Evolutionary conservation across 768 basidiomycete genomes (phyloP).

Genomic region (Russula vinacea): DNA sequence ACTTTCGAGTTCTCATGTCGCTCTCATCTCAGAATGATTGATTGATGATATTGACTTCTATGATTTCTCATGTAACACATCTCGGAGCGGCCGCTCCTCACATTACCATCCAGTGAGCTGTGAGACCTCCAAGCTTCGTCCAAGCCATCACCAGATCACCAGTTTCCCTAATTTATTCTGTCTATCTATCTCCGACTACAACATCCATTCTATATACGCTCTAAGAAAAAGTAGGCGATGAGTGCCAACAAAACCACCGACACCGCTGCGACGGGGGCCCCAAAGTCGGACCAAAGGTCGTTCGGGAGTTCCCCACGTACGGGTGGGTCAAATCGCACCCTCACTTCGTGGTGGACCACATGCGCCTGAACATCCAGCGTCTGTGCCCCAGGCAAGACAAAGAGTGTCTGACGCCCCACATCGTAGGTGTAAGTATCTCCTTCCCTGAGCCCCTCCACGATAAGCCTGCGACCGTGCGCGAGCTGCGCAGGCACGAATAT

Average conservation of each 20-base stretch:
- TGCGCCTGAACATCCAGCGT: conserved; percentile 34
- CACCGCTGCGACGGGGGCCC: conserved; percentile 36
- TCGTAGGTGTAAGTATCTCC: conserved; percentile 60
- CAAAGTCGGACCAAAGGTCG: conserved; percentile 62
- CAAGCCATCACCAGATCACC: no score
- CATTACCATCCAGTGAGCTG: no score
- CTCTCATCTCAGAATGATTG: neutral
- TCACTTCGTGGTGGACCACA: conserved; percentile 50
- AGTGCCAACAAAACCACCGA: conserved; percentile 37
- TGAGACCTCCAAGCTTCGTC: no score
- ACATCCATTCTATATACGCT: neutral
- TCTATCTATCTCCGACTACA: neutral
- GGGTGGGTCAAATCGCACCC: conserved; percentile 56
- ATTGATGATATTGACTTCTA: neutral
- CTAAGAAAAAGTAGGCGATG: conserved; percentile 29
- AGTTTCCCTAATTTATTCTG: neutral
- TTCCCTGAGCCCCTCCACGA: conserved; percentile 53
- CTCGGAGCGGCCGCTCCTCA: neutral
- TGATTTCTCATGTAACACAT: neutral
- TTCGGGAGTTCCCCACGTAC: conserved; percentile 56
- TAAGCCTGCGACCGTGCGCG: conserved; percentile 52
- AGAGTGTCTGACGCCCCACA: conserved; percentile 68
- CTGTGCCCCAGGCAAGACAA: conserved; percentile 46
- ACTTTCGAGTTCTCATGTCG: neutral
- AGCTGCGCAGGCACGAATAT: conserved; percentile 72